These are phyloP conservation scores for Breynia disticha DNA, from an alignment of 441 rosid genomes.

Conservation along the genomic window DNA sequence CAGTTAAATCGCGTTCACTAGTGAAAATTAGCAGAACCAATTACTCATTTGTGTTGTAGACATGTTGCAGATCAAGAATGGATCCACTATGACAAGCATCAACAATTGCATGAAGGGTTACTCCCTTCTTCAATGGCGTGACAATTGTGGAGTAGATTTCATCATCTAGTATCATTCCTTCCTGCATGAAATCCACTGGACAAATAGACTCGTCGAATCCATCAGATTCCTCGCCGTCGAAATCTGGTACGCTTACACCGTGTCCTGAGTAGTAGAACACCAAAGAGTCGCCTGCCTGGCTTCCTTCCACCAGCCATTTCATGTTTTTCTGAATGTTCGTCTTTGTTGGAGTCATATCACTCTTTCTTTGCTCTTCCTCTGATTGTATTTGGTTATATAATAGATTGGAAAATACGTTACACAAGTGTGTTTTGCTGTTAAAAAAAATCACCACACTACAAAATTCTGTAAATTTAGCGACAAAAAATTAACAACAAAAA, in stretches of 20 bases:
- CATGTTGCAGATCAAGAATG: constrained; percentile 32
- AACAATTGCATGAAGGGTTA: constrained; percentile 42
- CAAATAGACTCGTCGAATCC: constrained; percentile 50
- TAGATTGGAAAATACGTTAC: too few species aligned
- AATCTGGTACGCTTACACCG: constrained; percentile 34
- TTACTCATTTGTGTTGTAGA: constrained; percentile 26
- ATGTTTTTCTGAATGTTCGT: constrained; percentile 31
- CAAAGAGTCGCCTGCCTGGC: constrained; percentile 26
- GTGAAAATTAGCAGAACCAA: not conserved
- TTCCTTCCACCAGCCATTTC: constrained; percentile 36
- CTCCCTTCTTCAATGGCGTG: constrained; percentile 28
- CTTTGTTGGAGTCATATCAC: constrained; percentile 28
- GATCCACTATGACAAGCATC: constrained; percentile 66
- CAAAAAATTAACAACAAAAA: too few species aligned
- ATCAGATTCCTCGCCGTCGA: constrained; percentile 26
- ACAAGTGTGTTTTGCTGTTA: too few species aligned
- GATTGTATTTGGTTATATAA: not conserved
- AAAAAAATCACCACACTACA: too few species aligned
- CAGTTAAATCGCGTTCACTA: not conserved
- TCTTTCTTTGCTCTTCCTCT: constrained; percentile 22
- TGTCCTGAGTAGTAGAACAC: constrained; percentile 54
- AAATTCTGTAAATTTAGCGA: too few species aligned
- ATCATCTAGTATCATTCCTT: constrained; percentile 37
- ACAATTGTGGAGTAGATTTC: constrained; percentile 35
- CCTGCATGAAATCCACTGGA: constrained; percentile 32